Conservation (phyloP, 805 yeast species). For the Zygosaccharomyces bailii region DNA sequence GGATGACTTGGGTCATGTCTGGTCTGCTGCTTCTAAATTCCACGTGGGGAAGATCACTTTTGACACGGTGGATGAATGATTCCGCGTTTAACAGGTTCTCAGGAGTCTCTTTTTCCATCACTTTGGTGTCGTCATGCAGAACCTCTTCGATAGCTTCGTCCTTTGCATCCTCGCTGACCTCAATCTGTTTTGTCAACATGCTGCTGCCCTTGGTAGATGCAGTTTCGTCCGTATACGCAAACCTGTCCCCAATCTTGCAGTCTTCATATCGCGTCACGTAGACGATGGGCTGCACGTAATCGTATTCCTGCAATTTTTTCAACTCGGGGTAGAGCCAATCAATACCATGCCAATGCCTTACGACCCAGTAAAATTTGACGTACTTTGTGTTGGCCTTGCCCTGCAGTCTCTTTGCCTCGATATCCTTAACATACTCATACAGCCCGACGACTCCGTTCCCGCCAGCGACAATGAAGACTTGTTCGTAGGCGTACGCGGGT, state of each 20-base stretch:
- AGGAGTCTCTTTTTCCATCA: slow-evolving; percentile 17
- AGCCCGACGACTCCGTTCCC: slow-evolving; percentile 54
- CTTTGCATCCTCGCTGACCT: not conserved
- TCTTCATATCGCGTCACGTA: slow-evolving; percentile 56
- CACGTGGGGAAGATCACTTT: slow-evolving; percentile 34
- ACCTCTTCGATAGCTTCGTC: slow-evolving; percentile 7
- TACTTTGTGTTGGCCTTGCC: slow-evolving; percentile 17
- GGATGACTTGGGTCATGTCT: slow-evolving; percentile 36
- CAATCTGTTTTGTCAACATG: not conserved
- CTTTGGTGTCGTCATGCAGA: slow-evolving; percentile 8
- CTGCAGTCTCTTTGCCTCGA: slow-evolving; percentile 16
- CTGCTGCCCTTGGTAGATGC: not conserved
- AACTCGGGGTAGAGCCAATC: slow-evolving; percentile 47
- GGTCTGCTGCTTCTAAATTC: slow-evolving; percentile 47
- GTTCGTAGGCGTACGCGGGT: slow-evolving; percentile 37
- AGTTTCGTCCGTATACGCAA: slow-evolving; percentile 2
- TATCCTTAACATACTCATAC: slow-evolving; percentile 34
- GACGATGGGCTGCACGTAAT: slow-evolving; percentile 17
- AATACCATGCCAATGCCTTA: slow-evolving; percentile 50
- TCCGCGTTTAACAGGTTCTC: not conserved
- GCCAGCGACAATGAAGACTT: slow-evolving; percentile 44
- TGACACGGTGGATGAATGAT: slow-evolving; percentile 11
- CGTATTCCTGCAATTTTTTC: slow-evolving; percentile 14
- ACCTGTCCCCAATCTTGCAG: slow-evolving; percentile 15
- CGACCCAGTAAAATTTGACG: slow-evolving; percentile 58